Conservation (phyloP, 768 basidiomycete species). For the Tylopilus sp. region DNA sequence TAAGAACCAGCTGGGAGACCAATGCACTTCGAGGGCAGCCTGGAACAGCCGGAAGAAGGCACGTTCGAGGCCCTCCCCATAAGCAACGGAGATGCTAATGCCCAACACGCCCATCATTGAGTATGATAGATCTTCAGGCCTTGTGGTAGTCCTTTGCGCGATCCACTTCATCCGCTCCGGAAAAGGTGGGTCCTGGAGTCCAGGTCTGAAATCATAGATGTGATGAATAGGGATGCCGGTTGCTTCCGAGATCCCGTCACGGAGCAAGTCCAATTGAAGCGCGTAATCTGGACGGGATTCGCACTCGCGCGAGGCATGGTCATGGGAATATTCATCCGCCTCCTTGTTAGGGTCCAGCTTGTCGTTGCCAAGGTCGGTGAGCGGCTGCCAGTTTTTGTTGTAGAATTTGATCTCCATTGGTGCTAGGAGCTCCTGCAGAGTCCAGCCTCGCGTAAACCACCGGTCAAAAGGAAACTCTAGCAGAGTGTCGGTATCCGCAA, state of each 20-base stretch:
- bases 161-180: background rate
- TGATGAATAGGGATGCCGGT: background rate
- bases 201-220: background rate
- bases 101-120: background rate
- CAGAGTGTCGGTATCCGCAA: background rate
- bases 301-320: too few relatives aligned
- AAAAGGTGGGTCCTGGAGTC: background rate
- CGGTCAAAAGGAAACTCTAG: background rate
- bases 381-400: background rate
- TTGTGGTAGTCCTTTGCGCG: background rate
- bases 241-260: background rate
- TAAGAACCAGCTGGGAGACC: background rate
- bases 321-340: too few relatives aligned
- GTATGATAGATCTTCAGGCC: background rate
- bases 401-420: background rate
- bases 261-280: background rate
- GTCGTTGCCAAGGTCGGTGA: too few relatives aligned
- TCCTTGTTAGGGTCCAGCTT: too few relatives aligned
- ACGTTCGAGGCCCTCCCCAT: background rate
- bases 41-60: background rate
- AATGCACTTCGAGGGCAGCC: background rate
- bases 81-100: background rate
- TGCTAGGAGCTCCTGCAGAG: background rate
- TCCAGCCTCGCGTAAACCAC: background rate
- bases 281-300: background rate